Percentiles rank a stretch among this genome's conserved stretches.
Evolutionary conservation across 495 filamentous ascomycete species (phyloP).

Genomic region (Penicillium subrubescens): DNA sequence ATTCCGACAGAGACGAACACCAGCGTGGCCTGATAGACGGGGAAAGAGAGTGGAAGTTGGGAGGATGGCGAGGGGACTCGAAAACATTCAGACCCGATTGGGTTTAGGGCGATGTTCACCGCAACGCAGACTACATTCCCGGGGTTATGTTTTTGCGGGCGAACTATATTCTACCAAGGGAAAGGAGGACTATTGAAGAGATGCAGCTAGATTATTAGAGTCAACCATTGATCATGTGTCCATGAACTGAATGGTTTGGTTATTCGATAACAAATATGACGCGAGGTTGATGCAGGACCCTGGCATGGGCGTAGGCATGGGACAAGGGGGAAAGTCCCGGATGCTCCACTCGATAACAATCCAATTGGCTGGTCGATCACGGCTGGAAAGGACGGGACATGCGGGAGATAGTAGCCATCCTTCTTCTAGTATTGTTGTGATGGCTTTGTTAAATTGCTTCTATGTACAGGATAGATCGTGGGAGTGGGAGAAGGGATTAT

Average conservation of each 20-base stretch:
- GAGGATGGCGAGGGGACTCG: constrained; percentile 18
- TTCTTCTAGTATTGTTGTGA: neutral
- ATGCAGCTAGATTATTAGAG: neutral
- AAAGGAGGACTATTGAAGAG: neutral
- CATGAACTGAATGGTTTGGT: neutral
- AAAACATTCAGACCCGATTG: constrained; percentile 28
- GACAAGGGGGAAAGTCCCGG: neutral
- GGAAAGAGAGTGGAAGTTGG: constrained; percentile 14
- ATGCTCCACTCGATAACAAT: constrained; percentile 5
- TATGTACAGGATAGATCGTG: neutral
- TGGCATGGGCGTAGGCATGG: neutral
- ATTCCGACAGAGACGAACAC: neutral
- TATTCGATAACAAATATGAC: neutral
- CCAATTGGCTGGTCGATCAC: constrained; percentile 5
- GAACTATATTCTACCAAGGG: neutral
- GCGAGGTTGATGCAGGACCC: constrained; percentile 6
- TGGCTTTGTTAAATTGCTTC: neutral
- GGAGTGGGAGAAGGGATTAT: neutral
- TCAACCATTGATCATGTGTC: neutral
- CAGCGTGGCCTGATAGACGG: constrained; percentile 15
- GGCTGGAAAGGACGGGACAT: neutral
- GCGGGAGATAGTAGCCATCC: neutral
- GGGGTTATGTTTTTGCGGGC: neutral
- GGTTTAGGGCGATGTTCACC: constrained; percentile 35
- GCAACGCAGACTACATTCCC: constrained; percentile 29